Base-by-base conservation (phyloP, 768 basidiomycete genomes). In the Suillus americanus region DNA sequence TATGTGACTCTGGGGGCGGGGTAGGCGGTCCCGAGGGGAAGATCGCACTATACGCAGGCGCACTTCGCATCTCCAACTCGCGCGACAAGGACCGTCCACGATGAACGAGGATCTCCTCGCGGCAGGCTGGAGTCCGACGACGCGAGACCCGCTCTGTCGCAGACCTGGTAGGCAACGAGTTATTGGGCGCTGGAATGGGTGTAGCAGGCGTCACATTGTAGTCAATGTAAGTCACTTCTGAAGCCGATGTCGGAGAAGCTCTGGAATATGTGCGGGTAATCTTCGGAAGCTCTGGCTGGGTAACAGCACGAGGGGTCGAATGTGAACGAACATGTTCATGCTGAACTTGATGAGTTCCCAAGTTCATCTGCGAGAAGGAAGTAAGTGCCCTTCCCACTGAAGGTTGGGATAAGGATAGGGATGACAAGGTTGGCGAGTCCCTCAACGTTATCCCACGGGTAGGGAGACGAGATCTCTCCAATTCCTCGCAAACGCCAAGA, bases 1-100 rank as follows among this genome's bases (percentile, higher is more conserved):
- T 61, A 61, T 63, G 64, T 18, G 51, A 56, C 37, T 75, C 67
- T 12, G 60, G 74, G 10, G 74, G 62, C 1, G 74, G 70, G 3
- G 63, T 66, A n/a, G 74, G 74, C 38, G 74, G 74, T n/a, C 74
- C 74, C 10, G 75, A 74, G 2, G 75, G 75, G 65, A 76, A 77
- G 37, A 77, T 73, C 5, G 71, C 61, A 38, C 73, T 76, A 55
- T 76, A 77, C 20, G 75, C 75, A 4, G 75, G 75, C 6, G 76
- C 75, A 54, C 74, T 76, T 45, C 75, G 74, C 69, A 76, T 70
- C 1, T 73, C 66, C 64, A 73, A 62, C 43, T 75, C 74, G 18
- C 74, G 65, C n/a, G 74, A 77, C 53, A 74, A 66, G 37, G 74
- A 77, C 61, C 75, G 68, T 12, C 76, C 74, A 9, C 75, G 74